Evolutionary conservation across 169 alveolate species (phyloP).

Genomic region (Eimeria falciformis): DNA sequence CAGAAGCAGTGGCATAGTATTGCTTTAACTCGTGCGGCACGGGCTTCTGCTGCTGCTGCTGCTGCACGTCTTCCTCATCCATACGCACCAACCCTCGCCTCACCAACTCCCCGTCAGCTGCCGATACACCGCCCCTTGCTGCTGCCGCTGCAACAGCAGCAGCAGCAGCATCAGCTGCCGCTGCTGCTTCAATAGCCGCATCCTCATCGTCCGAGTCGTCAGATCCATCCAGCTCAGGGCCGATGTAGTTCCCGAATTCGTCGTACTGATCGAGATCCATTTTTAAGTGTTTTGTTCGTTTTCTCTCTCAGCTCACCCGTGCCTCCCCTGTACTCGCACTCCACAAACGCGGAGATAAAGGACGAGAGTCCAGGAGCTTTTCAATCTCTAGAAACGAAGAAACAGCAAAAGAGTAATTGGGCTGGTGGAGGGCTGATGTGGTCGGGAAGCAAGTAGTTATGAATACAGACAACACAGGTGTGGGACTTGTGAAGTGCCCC

Average conservation of each 20-base stretch:
- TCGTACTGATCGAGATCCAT: conserved; percentile 91
- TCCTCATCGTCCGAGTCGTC: conserved; percentile 88
- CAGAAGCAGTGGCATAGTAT: conserved; percentile 95
- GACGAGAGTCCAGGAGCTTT: too few relatives aligned
- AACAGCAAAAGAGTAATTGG: too few relatives aligned
- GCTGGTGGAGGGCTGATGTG: too few relatives aligned
- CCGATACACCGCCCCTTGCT: conserved; percentile 7
- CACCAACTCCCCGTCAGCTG: conserved; percentile 63
- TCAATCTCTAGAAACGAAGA: too few relatives aligned
- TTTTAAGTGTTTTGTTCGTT: background rate
- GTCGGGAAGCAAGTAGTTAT: too few relatives aligned
- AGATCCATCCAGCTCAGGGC: conserved; percentile 89
- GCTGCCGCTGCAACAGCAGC: conserved; percentile 74
- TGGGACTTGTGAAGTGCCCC: too few relatives aligned
- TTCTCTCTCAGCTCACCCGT: too few relatives aligned
- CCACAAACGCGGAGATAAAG: too few relatives aligned
- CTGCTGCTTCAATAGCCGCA: conserved; percentile 81
- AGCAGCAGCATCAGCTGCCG: conserved; percentile 75
- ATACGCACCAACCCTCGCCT: conserved; percentile 81
- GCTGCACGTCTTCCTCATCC: conserved; percentile 84
- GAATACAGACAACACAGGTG: too few relatives aligned
- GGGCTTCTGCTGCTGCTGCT: conserved; percentile 81
- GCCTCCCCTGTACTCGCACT: too few relatives aligned
- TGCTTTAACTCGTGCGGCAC: conserved; percentile 95
- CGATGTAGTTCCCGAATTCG: conserved; percentile 99